phyloP scores from a whole-genome alignment of 345 rosid species.

The Moricandia moricandioides region DNA sequence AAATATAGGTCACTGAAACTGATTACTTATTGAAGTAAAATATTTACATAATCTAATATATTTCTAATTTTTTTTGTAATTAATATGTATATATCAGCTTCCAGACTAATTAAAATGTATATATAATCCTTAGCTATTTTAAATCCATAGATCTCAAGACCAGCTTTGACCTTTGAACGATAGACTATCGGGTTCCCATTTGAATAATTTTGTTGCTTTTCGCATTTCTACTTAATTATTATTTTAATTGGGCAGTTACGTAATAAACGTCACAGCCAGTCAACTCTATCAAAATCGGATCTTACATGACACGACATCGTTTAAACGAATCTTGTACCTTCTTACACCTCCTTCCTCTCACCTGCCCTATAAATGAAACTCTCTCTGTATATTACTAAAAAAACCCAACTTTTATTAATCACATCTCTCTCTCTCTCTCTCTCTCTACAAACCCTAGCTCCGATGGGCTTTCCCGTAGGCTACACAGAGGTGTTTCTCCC shows the following conservation, averaged over 20 bases:
- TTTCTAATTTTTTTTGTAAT: neutral
- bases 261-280: conserved; percentile 24
- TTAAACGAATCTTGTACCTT: neutral
- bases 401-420: conserved; percentile 11
- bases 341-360: neutral
- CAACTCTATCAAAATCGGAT: conserved; percentile 14
- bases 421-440: neutral
- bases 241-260: neutral
- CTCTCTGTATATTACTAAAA: conserved; percentile 11
- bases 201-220: too few species aligned
- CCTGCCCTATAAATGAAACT: conserved; percentile 24
- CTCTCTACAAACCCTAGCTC: neutral
- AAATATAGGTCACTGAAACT: neutral
- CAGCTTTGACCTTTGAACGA: too few species aligned
- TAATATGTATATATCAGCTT: neutral
- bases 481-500: conserved; percentile 75
- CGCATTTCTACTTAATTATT: too few species aligned
- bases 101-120: neutral
- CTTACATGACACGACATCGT: conserved; percentile 20
- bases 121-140: neutral
- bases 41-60: neutral
- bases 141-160: too few species aligned
- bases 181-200: neutral
- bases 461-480: conserved; percentile 86
- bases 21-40: neutral